Conservation (phyloP, 352 stramenopile species). For the Phytophthora europaea region DNA sequence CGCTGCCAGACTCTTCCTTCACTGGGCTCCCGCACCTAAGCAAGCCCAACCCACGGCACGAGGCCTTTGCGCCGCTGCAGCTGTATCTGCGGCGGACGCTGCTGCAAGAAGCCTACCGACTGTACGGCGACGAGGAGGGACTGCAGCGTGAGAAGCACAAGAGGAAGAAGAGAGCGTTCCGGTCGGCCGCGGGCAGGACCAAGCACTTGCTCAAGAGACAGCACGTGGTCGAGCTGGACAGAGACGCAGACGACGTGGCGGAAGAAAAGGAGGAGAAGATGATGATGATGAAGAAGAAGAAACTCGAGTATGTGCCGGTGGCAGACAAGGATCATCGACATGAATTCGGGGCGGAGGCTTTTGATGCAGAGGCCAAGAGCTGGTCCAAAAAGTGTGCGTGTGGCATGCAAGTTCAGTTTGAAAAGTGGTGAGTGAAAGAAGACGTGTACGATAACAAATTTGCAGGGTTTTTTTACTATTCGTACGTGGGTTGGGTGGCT, state of each 20-base stretch:
- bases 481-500: conserved; percentile 9
- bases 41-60: conserved; percentile 74
- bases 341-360: conserved; percentile 53
- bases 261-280: conserved; percentile 4
- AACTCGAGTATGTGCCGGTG: conserved; percentile 48
- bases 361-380: conserved; percentile 42
- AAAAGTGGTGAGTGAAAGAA: conserved; percentile 66
- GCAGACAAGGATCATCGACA: conserved; percentile 70
- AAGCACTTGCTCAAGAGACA: conserved; percentile 69
- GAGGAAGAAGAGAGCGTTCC: conserved; percentile 59
- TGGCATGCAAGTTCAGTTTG: conserved; percentile 75
- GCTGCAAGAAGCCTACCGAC: conserved; percentile 56
- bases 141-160: conserved; percentile 58
- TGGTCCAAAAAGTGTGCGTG: conserved; percentile 71
- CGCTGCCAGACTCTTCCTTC: conserved; percentile 73
- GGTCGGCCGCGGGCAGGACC: conserved; percentile 57
- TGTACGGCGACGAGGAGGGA: conserved; percentile 58
- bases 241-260: not conserved
- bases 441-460: conserved; percentile 34
- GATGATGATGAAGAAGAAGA: conserved; percentile 19
- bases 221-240: conserved; percentile 35
- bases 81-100: conserved; percentile 69
- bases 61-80: conserved; percentile 74
- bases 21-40: conserved; percentile 50
- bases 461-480: conserved; percentile 25